These are phyloP conservation scores for Arctium minus DNA, from an alignment of 129 eudicot species.

Conservation along the genomic window DNA sequence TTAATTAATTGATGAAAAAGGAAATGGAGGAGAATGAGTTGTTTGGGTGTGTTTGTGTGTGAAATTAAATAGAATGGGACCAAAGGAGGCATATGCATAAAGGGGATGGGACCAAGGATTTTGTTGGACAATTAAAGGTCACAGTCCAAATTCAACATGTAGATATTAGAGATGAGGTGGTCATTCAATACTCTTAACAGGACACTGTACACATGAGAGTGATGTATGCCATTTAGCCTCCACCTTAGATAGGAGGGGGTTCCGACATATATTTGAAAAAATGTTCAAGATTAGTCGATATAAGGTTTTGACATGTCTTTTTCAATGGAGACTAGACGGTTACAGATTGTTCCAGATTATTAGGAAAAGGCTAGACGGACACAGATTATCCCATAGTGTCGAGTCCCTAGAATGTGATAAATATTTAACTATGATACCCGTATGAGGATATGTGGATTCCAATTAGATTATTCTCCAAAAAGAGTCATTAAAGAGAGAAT, in stretches of 20 bases:
- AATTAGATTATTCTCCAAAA: too few relatives aligned
- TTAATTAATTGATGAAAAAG: background rate
- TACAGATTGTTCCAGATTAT: too few relatives aligned
- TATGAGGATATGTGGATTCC: background rate
- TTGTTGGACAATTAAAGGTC: conserved; percentile 36
- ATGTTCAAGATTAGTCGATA: too few relatives aligned
- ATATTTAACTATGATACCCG: background rate
- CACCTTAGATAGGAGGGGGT: background rate
- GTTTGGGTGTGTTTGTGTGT: conserved; percentile 15
- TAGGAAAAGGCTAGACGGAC: too few relatives aligned
- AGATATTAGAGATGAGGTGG: conserved; percentile 36
- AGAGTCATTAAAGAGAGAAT: too few relatives aligned
- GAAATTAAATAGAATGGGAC: conserved; percentile 30
- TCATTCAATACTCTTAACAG: conserved; percentile 29
- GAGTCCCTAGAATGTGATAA: too few relatives aligned
- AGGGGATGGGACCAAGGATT: conserved; percentile 34
- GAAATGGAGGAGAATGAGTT: conserved; percentile 1
- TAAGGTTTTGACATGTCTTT: too few relatives aligned
- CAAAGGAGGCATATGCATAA: conserved; percentile 34
- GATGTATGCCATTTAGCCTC: conserved; percentile 7
- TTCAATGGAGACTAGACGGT: too few relatives aligned
- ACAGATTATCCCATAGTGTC: too few relatives aligned
- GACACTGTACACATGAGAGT: conserved; percentile 30
- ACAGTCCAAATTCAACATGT: conserved; percentile 33
- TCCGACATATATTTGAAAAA: background rate